Conservation (phyloP, 805 yeast species). For the Hyphopichia homilentoma region DNA sequence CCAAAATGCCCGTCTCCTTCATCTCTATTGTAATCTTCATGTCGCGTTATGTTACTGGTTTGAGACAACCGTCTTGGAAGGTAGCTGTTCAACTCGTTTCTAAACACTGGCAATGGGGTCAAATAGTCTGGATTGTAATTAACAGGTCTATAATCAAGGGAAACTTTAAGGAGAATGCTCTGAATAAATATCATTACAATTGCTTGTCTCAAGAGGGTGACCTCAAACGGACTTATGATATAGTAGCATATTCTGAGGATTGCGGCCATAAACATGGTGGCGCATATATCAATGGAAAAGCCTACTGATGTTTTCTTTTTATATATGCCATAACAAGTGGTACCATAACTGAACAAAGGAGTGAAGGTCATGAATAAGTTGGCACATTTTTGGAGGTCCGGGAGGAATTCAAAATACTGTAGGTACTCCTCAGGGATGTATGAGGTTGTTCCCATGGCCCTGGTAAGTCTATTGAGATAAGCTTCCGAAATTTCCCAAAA, state of each 20-base stretch:
- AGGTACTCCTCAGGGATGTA: constrained; percentile 16
- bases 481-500: no score
- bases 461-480: no score
- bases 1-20: not conserved
- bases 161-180: constrained; percentile 55
- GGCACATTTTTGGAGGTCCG: constrained; percentile 48
- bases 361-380: constrained; percentile 72
- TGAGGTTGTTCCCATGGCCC: constrained; percentile 1
- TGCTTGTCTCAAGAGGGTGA: constrained; percentile 74
- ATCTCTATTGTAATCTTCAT: constrained; percentile 10
- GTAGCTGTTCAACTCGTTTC: constrained; percentile 21
- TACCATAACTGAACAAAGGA: constrained; percentile 83
- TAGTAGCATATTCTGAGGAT: constrained; percentile 73
- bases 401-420: constrained; percentile 19
- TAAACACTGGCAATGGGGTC: constrained; percentile 24
- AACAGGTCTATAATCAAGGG: constrained; percentile 52
- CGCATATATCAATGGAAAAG: constrained; percentile 88
- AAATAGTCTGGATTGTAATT: constrained; percentile 31
- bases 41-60: constrained; percentile 10
- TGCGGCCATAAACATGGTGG: constrained; percentile 81
- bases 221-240: constrained; percentile 75
- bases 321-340: constrained; percentile 70
- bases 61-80: constrained; percentile 16
- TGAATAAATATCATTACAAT: constrained; percentile 84
- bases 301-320: constrained; percentile 66